Evolutionary conservation across 2,329 filamentous ascomycete genomes (phyloP).

Genomic region (Chaetothyriales sp.): DNA sequence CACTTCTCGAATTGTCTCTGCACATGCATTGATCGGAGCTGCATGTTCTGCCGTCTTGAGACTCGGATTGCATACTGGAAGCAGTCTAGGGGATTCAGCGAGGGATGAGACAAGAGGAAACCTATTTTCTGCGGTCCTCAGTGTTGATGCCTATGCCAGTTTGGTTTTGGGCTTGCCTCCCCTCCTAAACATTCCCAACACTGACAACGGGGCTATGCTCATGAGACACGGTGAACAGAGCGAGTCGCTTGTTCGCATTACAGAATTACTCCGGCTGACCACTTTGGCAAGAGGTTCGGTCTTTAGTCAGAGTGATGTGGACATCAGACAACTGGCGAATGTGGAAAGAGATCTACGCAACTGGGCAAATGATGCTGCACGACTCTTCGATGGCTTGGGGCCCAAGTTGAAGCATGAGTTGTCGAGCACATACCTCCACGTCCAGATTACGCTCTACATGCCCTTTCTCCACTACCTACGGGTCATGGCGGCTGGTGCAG

Average conservation of each 20-base stretch:
- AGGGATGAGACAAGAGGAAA: constrained; percentile 5
- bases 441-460: constrained; percentile 10
- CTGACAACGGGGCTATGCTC: not conserved
- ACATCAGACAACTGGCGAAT: constrained; percentile 4
- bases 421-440: constrained; percentile 9
- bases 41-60: constrained; percentile 9
- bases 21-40: constrained; percentile 10
- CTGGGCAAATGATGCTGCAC: constrained; percentile 10
- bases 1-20: constrained; percentile 9
- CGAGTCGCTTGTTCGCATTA: not conserved
- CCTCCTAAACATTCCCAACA: constrained; percentile 2
- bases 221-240: not conserved
- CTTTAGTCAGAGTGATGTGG: constrained; percentile 1
- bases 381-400: constrained; percentile 1
- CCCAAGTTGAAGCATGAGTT: constrained; percentile 8
- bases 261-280: not conserved
- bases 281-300: not conserved
- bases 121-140: constrained; percentile 8
- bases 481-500: constrained; percentile 45
- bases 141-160: constrained; percentile 11
- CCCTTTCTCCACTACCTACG: constrained; percentile 15
- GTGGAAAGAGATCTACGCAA: constrained; percentile 7
- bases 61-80: constrained; percentile 10
- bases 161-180: constrained; percentile 11
- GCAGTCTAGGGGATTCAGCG: constrained; percentile 2